A percentile compares a stretch with the other conserved stretches of the same genome.
Evolutionary conservation across 2,329 filamentous ascomycete genomes (phyloP).

Genomic region (Xenoacremonium recifei): DNA sequence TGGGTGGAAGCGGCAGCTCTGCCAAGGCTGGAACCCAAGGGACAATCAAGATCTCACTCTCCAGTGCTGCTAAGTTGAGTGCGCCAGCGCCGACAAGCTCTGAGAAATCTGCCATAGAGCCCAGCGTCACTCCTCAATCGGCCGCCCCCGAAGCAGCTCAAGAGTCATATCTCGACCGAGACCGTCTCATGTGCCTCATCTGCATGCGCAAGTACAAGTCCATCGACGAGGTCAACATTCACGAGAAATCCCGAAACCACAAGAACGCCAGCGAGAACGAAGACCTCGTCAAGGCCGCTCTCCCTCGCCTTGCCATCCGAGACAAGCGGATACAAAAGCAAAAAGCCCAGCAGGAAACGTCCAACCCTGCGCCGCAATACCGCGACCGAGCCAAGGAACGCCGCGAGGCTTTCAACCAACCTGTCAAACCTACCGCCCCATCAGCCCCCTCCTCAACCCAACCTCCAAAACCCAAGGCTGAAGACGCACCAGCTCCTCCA

Average conservation of each 20-base stretch:
- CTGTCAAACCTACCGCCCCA: slow-evolving; percentile 47
- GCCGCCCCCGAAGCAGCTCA: slow-evolving; percentile 5
- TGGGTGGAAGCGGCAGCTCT: slow-evolving; percentile 10
- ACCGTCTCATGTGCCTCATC: slow-evolving; percentile 44
- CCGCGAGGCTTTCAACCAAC: slow-evolving; percentile 60
- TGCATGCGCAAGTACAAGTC: slow-evolving; percentile 48
- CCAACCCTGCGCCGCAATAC: slow-evolving; percentile 41
- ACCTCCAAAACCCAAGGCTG: slow-evolving; percentile 36
- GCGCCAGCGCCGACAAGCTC: slow-evolving; percentile 7
- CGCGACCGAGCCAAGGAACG: slow-evolving; percentile 69
- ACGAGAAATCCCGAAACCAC: slow-evolving; percentile 43
- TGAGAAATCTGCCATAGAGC: slow-evolving; percentile 2
- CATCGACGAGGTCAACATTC: slow-evolving; percentile 39
- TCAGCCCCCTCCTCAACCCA: too few relatives aligned
- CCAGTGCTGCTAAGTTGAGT: slow-evolving; percentile 19
- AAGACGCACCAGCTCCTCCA: slow-evolving; percentile 13
- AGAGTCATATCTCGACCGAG: slow-evolving; percentile 58
- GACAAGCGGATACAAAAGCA: slow-evolving; percentile 36
- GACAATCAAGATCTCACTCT: slow-evolving; percentile 33
- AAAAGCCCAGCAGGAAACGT: slow-evolving; percentile 22
- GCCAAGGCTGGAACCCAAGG: slow-evolving; percentile 13
- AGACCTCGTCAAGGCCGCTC: slow-evolving; percentile 49
- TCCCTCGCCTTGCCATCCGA: slow-evolving; percentile 36
- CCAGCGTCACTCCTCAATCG: neutral
- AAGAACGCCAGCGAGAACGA: slow-evolving; percentile 38